Evolutionary conservation across 2,329 filamentous ascomycete species (phyloP), one percentile per base, ranked within the genome.

Genomic region (Bipolaris zeicola): DNA sequence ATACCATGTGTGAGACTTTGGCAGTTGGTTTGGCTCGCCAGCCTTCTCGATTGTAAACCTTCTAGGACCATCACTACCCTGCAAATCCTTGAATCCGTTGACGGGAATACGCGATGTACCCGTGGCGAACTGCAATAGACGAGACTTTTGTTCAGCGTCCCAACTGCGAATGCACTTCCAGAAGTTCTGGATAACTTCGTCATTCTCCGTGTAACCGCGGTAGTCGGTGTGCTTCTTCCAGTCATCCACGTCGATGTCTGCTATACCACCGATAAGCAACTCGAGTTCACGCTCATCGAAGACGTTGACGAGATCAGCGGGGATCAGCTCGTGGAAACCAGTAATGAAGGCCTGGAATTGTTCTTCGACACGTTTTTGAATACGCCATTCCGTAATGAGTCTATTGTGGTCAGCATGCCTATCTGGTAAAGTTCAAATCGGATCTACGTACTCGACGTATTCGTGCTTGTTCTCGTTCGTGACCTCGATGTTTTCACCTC

Each of bases 141-240:
- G 89, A 51, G 92, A 96, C 82, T 99, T 99, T 78, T 99, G 95
- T 78, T 99, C 95, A 26, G 95, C 92, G 75, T 99, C 95, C 95
- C 95, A 99, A 60, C 87, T 91, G 65, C 94, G 89, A 64, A 99
- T 95, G 59, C 90, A 94, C 78, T 96, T 93, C 95, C 95, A 99
- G 85, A 99, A 99, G 82, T 96, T 93, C 77, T 96, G 91, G 65
- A 99, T 95, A 24, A 99, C 95, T 73, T 97, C 92, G 70, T 99
- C 95, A 55, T 89, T 92, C 79, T 99, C 95, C 8, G 96, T 97
- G 83, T 99, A 99, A 52, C 95, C 95, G 68, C 95, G 90, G 79
- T 99, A 99, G 74, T 99, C 95, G 44, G 95, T 99, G 80, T 99
- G 95, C 83, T 99, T 99, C 89, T 99, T 98, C 95, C 95, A 99